These are phyloP conservation scores for Rubia yunnanensis DNA, from an alignment of 257 asterid genomes.

Conservation along the genomic window DNA sequence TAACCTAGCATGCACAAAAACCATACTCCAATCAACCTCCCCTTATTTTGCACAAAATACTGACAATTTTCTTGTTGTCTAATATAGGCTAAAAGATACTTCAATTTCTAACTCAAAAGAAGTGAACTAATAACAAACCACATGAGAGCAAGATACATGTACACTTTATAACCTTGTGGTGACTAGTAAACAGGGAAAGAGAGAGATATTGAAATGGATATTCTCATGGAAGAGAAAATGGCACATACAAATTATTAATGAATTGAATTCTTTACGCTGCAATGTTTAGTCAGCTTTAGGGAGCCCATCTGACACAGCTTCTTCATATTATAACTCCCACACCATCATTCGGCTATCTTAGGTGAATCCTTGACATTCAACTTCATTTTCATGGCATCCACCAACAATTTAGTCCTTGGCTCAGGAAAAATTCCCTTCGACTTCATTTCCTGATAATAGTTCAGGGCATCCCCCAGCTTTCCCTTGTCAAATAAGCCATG, in stretches of 20 bases:
- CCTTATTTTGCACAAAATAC: no score
- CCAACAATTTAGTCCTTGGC: constrained; percentile 7
- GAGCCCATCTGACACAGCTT: neutral
- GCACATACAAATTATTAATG: neutral
- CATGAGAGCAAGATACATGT: no score
- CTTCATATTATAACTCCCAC: no score
- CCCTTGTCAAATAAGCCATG: constrained; percentile 3
- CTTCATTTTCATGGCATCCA: neutral
- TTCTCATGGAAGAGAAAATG: neutral
- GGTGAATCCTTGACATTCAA: neutral
- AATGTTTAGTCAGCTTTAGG: neutral
- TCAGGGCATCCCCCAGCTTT: neutral
- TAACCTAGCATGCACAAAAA: neutral
- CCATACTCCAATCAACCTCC: neutral
- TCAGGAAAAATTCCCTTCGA: constrained; percentile 1
- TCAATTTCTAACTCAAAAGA: neutral
- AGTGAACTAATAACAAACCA: neutral
- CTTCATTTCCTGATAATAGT: neutral
- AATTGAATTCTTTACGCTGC: neutral
- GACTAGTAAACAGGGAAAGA: neutral
- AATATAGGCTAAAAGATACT: neutral
- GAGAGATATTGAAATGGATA: neutral
- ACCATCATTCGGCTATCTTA: neutral
- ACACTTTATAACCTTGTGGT: no score
- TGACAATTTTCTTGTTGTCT: no score